These are phyloP conservation scores for Mycena vulgaris DNA, from an alignment of 768 basidiomycete genomes.

Conservation along the genomic window DNA sequence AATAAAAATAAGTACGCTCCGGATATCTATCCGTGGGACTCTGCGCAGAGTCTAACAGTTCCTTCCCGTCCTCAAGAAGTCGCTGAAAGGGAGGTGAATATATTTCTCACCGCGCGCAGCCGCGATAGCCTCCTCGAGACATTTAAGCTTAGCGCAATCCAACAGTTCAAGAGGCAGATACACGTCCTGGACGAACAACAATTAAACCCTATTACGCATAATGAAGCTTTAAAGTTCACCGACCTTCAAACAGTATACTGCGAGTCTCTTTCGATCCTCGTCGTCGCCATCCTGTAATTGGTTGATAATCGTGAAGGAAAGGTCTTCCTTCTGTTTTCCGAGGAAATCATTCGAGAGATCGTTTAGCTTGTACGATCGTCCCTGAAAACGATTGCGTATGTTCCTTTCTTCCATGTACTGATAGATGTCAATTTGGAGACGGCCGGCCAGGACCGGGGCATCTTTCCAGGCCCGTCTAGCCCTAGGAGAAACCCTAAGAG, in stretches of 20 bases:
- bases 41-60: too few relatives aligned
- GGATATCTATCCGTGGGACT: too few relatives aligned
- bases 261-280: background rate
- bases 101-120: background rate
- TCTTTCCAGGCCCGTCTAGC: background rate
- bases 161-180: slow-evolving; percentile 1
- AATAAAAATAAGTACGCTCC: too few relatives aligned
- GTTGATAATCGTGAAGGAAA: background rate
- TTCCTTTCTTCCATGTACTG: slow-evolving; percentile 12
- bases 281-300: background rate
- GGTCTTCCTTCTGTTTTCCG: background rate
- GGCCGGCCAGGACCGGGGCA: slow-evolving; percentile 21
- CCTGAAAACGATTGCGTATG: background rate
- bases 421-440: slow-evolving; percentile 7
- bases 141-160: background rate
- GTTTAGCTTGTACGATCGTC: background rate
- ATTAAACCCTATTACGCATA: background rate
- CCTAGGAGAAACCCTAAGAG: background rate
- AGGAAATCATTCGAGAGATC: background rate
- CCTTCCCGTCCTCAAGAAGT: background rate
- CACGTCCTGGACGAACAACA: background rate
- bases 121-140: background rate
- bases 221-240: background rate
- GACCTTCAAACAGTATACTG: slow-evolving; percentile 21
- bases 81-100: background rate